phyloP scores from a whole-genome alignment of 176 grass and related monocot genomes.

The Dactylis glomerata region DNA sequence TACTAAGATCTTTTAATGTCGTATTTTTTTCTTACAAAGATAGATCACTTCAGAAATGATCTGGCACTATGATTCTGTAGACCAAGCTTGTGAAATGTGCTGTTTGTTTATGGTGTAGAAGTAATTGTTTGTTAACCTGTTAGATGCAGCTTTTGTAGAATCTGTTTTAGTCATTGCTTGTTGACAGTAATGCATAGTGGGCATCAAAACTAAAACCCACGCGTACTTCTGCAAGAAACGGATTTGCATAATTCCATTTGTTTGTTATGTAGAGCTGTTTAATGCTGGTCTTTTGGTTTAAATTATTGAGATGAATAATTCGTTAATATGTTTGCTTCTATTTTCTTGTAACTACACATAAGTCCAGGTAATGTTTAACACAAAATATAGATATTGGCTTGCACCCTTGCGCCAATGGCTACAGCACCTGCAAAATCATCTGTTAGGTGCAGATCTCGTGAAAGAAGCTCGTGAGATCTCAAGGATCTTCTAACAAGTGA shows the following conservation, averaged over 20 bases:
- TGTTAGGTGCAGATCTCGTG: neutral
- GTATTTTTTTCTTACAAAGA: neutral
- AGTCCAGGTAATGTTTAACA: neutral
- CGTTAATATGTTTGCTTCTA: neutral
- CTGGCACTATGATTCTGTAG: neutral
- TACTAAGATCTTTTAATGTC: constrained; percentile 7
- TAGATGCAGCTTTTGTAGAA: constrained; percentile 23
- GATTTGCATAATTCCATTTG: neutral
- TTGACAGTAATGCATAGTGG: neutral
- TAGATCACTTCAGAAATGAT: neutral
- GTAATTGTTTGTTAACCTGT: neutral
- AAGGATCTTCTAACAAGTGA: constrained; percentile 12
- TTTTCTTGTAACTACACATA: neutral
- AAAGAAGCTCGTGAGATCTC: constrained; percentile 4
- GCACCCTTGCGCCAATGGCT: neutral
- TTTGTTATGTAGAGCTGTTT: constrained; percentile 5
- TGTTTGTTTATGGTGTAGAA: constrained; percentile 14
- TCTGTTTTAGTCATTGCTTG: constrained; percentile 22
- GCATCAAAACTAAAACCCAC: neutral
- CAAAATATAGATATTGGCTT: neutral
- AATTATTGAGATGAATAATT: neutral
- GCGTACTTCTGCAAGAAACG: neutral
- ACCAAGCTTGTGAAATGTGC: neutral
- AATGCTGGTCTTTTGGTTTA: neutral
- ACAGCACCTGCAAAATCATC: neutral